Conservation (phyloP, 352 stramenopile species). For the Halophytophthora polymorphica region DNA sequence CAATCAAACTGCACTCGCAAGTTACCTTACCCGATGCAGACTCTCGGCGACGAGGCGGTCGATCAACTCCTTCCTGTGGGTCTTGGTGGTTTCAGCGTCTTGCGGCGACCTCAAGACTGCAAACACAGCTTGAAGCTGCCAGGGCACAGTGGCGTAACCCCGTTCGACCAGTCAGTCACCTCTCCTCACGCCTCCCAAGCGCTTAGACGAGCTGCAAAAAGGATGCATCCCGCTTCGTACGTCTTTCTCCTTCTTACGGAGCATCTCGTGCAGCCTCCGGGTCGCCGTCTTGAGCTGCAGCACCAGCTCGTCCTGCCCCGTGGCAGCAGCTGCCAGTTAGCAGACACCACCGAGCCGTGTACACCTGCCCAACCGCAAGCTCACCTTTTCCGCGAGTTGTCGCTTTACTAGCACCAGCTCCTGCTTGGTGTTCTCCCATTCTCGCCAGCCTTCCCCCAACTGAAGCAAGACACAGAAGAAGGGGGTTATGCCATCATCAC, state of each 20-base stretch:
- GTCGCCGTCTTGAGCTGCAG: conserved; percentile 56
- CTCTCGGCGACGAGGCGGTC: conserved; percentile 57
- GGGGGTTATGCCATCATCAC: neutral
- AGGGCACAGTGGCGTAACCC: neutral
- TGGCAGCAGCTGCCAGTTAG: neutral
- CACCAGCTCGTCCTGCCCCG: conserved; percentile 42
- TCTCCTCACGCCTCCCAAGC: neutral
- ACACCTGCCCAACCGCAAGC: neutral
- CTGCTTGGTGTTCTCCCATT: conserved; percentile 58
- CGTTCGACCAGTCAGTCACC: neutral
- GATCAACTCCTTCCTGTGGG: conserved; percentile 51
- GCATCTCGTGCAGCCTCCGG: conserved; percentile 50
- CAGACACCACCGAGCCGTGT: neutral
- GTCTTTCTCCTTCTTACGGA: conserved; percentile 70
- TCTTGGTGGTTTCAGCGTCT: conserved; percentile 64
- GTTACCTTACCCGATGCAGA: conserved; percentile 41
- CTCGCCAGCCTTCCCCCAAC: conserved; percentile 48
- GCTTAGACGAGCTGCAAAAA: neutral
- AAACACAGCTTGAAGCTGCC: conserved; percentile 58
- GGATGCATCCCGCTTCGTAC: conserved; percentile 17
- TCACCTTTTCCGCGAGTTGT: conserved; percentile 41
- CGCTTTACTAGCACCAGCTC: conserved; percentile 42
- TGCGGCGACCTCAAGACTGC: conserved; percentile 51
- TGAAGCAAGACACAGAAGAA: conserved; percentile 12
- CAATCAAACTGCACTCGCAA: too few species aligned